Evolutionary conservation across 2,329 filamentous ascomycete species (phyloP), one percentile per base, ranked within the genome.

Genomic region (Verticillium tricorpus): DNA sequence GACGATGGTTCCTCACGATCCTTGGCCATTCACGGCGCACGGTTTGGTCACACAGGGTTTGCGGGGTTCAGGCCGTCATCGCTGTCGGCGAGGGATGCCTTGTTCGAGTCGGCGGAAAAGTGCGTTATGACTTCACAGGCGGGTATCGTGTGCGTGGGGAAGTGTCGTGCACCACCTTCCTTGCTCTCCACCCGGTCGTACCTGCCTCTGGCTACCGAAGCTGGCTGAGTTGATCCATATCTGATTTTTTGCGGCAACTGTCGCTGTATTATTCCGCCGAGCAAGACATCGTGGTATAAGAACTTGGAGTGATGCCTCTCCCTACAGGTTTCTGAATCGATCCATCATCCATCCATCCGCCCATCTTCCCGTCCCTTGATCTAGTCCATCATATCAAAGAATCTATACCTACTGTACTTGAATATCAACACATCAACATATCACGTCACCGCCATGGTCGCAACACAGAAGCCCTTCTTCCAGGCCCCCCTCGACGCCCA

Each of bases 401-500:
- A 28, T 17, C 14, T 34, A 56, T 17, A n/a, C n/a, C n/a, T n/a
- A n/a, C n/a, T 32, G 17, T 14, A 25, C 8, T 25, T 25, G n/a
- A 35, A 56, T 15, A 56, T 11, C 54, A 32, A n/a, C 28, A n/a
- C 14, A 32, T 3, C 31, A 15, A 34, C 37, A 50, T n/a, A 50
- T 40, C 40, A 22, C 40, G 25, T n/a, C 9, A 17, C 39, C 57
- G 54, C 19, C 40, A 59, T 59, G 58, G 58, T 59, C 40, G 45
- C 58, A 19, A 31, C 64, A 64, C 67, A 63, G 32, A 62, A 59
- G 52, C n/a, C 60, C 54, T 61, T 65, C 58, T 59, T 59, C 45
- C 45, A 54, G 31, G 63, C 56, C 57, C 64, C 63, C 40, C 61
- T 56, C 54, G 55, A 64, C 60, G 69, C 71, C 50, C 66, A 70